Evolutionary conservation across 768 basidiomycete species (phyloP).

Genomic region (Suillus variegatus): DNA sequence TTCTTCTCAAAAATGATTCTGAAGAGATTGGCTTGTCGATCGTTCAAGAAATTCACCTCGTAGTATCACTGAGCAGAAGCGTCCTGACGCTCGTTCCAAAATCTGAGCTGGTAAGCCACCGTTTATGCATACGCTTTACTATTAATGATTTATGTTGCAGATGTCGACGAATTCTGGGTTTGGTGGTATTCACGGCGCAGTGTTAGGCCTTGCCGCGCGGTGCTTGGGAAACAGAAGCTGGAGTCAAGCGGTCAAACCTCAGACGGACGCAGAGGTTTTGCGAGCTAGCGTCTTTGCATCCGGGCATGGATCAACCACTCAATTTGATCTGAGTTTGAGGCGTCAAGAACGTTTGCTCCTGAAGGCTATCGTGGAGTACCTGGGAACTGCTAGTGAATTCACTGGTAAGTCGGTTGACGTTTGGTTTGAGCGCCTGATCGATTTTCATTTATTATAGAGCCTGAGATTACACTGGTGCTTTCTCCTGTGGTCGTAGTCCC

Average conservation of each 20-base stretch:
- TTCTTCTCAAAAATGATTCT: slow-evolving; percentile 76
- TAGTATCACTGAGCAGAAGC: slow-evolving; percentile 69
- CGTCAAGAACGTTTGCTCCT: slow-evolving; percentile 59
- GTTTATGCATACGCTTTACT: not conserved
- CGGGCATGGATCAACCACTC: slow-evolving; percentile 53
- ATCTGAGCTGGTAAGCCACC: slow-evolving; percentile 68
- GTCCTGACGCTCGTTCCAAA: slow-evolving; percentile 74
- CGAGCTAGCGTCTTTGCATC: slow-evolving; percentile 55
- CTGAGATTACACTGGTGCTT: slow-evolving; percentile 70
- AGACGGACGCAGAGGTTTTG: slow-evolving; percentile 64
- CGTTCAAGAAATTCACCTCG: slow-evolving; percentile 78
- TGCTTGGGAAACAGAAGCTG: slow-evolving; percentile 63
- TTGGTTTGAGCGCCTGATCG: not conserved
- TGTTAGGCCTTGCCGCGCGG: slow-evolving; percentile 73
- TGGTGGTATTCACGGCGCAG: slow-evolving; percentile 81
- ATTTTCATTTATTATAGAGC: slow-evolving; percentile 42
- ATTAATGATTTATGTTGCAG: slow-evolving; percentile 26
- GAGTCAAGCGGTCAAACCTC: slow-evolving; percentile 57
- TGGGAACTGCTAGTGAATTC: slow-evolving; percentile 72
- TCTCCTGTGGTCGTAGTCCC: slow-evolving; percentile 65
- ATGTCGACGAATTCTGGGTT: slow-evolving; percentile 73
- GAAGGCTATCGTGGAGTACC: slow-evolving; percentile 63
- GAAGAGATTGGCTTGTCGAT: slow-evolving; percentile 61
- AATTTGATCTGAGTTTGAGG: slow-evolving; percentile 59
- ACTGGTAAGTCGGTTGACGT: slow-evolving; percentile 45